Conservation (phyloP, 192 early-diverging fungal genomes). For the Jimgerdemannia lactiflua region DNA sequence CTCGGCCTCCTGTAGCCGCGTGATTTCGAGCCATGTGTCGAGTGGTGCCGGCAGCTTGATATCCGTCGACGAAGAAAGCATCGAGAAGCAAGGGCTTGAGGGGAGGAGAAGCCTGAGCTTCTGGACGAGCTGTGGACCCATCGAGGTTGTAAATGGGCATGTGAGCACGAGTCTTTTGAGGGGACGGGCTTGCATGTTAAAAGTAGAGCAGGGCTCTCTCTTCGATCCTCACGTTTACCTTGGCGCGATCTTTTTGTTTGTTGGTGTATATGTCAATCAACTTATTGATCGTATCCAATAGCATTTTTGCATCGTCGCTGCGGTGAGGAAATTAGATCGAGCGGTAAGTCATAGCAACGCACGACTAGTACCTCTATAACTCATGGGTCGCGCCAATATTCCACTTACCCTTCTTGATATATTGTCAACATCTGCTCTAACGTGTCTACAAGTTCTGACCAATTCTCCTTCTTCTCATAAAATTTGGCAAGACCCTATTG, state of each 20-base stretch:
- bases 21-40: conserved; percentile 30
- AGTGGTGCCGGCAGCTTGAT: conserved; percentile 28
- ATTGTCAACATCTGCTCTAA: conserved; percentile 33
- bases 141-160: neutral
- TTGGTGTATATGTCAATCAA: conserved; percentile 48
- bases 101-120: conserved; percentile 41
- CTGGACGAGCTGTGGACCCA: conserved; percentile 8
- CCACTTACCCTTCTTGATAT: conserved; percentile 20
- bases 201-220: neutral
- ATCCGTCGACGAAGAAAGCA: conserved; percentile 17
- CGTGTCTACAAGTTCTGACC: conserved; percentile 23
- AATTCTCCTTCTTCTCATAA: conserved; percentile 53
- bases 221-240: conserved; percentile 22
- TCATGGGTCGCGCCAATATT: neutral
- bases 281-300: conserved; percentile 47
- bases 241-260: conserved; percentile 32
- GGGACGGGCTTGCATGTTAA: conserved; percentile 26
- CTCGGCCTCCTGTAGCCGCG: conserved; percentile 27
- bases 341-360: neutral
- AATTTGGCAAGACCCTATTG: conserved; percentile 54
- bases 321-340: neutral
- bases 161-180: neutral
- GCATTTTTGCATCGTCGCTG: conserved; percentile 45
- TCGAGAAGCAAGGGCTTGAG: conserved; percentile 37
- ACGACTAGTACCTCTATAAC: neutral